These are phyloP conservation scores for Verticillium zaregamsianum DNA, from an alignment of 2,329 filamentous ascomycete genomes.

Conservation along the genomic window DNA sequence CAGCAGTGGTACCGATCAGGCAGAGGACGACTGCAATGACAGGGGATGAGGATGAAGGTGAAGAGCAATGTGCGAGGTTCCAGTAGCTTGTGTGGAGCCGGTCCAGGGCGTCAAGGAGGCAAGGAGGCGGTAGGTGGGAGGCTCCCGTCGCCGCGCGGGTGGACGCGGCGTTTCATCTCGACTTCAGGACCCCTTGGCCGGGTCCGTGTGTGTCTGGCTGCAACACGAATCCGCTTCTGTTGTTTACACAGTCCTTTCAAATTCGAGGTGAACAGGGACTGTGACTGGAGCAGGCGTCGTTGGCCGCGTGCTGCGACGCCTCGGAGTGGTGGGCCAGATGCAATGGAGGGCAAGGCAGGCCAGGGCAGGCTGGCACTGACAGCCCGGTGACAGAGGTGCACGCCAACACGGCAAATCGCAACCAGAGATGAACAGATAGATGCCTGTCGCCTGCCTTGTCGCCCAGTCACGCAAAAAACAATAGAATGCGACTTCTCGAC, in stretches of 20 bases:
- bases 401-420: background rate
- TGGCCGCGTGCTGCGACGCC: background rate
- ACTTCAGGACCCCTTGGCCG: slow-evolving; percentile 8
- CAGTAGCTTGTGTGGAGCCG: background rate
- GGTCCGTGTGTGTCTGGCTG: background rate
- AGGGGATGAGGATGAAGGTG: background rate
- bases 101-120: background rate
- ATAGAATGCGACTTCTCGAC: background rate
- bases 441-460: background rate
- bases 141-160: slow-evolving; percentile 15
- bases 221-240: background rate
- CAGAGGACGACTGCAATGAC: background rate
- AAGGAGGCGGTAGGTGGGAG: background rate
- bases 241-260: background rate
- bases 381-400: background rate
- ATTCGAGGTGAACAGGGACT: background rate
- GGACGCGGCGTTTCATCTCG: slow-evolving; percentile 31
- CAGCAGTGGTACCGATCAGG: no score
- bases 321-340: background rate
- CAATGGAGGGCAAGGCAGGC: background rate
- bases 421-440: background rate
- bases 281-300: background rate
- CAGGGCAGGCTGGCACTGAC: background rate
- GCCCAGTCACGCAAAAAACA: background rate
- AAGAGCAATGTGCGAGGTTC: background rate